Evolutionary conservation across 2,329 filamentous ascomycete species (phyloP).

Genomic region (Cyanodermella asteris): DNA sequence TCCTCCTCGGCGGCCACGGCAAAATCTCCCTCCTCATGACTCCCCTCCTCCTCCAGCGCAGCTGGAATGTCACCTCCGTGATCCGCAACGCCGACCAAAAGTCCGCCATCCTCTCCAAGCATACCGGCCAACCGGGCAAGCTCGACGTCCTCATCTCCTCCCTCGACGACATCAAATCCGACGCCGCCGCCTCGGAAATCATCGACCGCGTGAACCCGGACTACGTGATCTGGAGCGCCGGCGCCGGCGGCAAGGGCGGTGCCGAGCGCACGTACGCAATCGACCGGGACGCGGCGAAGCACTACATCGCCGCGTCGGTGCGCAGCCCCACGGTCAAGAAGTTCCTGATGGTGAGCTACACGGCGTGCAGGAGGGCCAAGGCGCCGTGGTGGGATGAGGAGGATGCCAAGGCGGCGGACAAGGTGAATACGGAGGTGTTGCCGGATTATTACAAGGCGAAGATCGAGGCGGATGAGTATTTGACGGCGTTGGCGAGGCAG

Average conservation of each 20-base stretch:
- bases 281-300: conserved; percentile 31
- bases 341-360: conserved; percentile 32
- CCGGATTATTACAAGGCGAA: conserved; percentile 33
- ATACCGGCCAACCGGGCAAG: conserved; percentile 33
- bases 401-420: conserved; percentile 22
- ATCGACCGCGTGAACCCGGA: conserved; percentile 24
- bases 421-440: conserved; percentile 26
- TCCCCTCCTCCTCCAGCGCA: conserved; percentile 49
- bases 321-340: conserved; percentile 24
- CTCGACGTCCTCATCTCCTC: conserved; percentile 48
- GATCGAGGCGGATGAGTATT: conserved; percentile 32
- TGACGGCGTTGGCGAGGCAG: conserved; percentile 23
- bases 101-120: conserved; percentile 29
- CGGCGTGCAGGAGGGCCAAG: conserved; percentile 25
- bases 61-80: conserved; percentile 58
- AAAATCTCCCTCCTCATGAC: conserved; percentile 56
- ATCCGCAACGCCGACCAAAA: conserved; percentile 53
- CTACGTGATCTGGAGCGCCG: conserved; percentile 26
- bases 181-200: conserved; percentile 38
- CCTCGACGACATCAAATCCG: conserved; percentile 46
- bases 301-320: conserved; percentile 28
- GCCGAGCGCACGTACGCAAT: conserved; percentile 27
- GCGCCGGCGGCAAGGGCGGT: conserved; percentile 33
- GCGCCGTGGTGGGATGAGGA: conserved; percentile 29
- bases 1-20: conserved; percentile 64